Evolutionary conservation across 768 basidiomycete genomes (phyloP), one percentile per base, ranked within the genome.

Genomic region (Neoboletus brunneissimus): DNA sequence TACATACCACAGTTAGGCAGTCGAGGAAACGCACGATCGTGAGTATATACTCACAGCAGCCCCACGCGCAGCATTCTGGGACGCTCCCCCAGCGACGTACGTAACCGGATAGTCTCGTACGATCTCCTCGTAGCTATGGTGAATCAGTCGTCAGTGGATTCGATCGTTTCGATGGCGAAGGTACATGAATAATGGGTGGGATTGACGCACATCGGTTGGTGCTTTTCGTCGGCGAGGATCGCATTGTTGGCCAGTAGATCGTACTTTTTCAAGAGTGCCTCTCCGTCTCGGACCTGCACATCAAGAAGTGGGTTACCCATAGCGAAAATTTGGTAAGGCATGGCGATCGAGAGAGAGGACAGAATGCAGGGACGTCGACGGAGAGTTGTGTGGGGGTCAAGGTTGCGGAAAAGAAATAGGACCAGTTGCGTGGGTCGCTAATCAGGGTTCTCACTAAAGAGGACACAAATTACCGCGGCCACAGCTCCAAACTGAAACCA

Each of bases 291-390:
- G 67, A 96, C 93, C 76, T 96, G 94, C 77, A 99, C 89, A 73
- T 99, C 95, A 49, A 98, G 88, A 69, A 98, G 81, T 65, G 96
- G 96, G 75, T 98, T 98, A 42, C 96, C 96, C 76, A 98, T 77
- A 77, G 87, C 91, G 76, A 98, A 93, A 45, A 98, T 75, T 43
- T 79, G 71, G 77, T 84, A 88, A 23, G 79, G 73, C 47, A 84
- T 71, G 78, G 81, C 78, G 58, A 44, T 64, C 13, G 48, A 48
- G 41, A 25, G 48, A 48, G 41, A 25, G 51, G 34, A 22, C 12
- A 20, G 49, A 50, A 44, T 47, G 53, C 47, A 52, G 52, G 51
- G 45, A 54, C 47, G 65, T 65, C 31, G 54, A 53, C 41, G 57
- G 61, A 54, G 57, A 57, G 35, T 6, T 42, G 55, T 25, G 55